Conservation (phyloP, 352 stramenopile species). For the Globisporangium orthogonon region DNA sequence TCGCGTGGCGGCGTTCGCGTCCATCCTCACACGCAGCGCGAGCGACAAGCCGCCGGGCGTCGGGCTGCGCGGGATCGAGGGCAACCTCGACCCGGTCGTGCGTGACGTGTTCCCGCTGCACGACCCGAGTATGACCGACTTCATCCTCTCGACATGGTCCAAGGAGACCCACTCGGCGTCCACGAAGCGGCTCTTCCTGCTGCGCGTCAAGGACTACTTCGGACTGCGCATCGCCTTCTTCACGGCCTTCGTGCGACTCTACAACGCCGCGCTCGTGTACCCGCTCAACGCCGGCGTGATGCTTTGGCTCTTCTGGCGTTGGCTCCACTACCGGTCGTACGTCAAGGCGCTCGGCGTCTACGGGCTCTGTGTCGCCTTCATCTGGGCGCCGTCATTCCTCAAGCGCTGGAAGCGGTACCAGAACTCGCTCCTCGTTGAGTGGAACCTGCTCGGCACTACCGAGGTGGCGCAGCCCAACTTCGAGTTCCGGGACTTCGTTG, state of each 20-base stretch:
- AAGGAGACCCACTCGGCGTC: conserved; percentile 32
- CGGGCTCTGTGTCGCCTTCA: conserved; percentile 36
- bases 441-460: conserved; percentile 46
- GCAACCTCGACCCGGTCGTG: conserved; percentile 40
- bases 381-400: conserved; percentile 51
- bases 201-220: conserved; percentile 63
- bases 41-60: conserved; percentile 44
- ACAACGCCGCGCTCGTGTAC: conserved; percentile 44
- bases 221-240: conserved; percentile 54
- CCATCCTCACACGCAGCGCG: conserved; percentile 36
- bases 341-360: conserved; percentile 43
- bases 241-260: conserved; percentile 51
- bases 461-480: conserved; percentile 45
- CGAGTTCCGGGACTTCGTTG: conserved; percentile 42
- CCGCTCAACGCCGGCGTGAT: conserved; percentile 33
- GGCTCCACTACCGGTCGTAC: conserved; percentile 51
- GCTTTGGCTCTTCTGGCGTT: conserved; percentile 52
- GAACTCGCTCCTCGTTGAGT: conserved; percentile 57
- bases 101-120: conserved; percentile 57
- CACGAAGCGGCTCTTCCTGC: conserved; percentile 39
- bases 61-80: conserved; percentile 35
- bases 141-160: conserved; percentile 54
- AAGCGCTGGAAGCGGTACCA: conserved; percentile 58
- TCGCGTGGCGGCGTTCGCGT: conserved; percentile 42
- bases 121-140: conserved; percentile 53